Percentiles rank a stretch among this genome's conserved stretches.
phyloP scores from a whole-genome alignment of 2,329 filamentous ascomycete species.

The Blastomyces parvus region DNA sequence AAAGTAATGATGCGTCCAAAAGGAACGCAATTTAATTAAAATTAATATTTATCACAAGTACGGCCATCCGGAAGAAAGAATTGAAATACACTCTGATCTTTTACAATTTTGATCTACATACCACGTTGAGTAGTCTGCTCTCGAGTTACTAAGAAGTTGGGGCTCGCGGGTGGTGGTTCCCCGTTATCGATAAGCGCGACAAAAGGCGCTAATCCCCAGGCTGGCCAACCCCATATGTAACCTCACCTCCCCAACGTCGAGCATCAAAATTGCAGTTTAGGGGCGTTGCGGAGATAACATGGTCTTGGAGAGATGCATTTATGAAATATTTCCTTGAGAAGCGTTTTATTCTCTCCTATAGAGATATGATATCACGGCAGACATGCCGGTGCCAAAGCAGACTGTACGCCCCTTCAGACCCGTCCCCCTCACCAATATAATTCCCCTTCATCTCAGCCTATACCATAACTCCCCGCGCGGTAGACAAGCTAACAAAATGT shows the following conservation, averaged over 20 bases:
- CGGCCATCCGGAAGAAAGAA: neutral
- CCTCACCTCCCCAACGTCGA: neutral
- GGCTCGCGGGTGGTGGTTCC: too few species aligned
- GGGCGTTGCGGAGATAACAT: neutral
- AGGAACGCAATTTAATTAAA: neutral
- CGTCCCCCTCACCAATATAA: neutral
- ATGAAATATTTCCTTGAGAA: neutral
- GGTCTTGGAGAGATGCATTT: neutral
- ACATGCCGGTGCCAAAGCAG: slow-evolving; percentile 18
- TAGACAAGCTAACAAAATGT: neutral
- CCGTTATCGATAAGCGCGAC: too few species aligned
- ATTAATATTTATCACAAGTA: neutral
- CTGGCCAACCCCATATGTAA: too few species aligned
- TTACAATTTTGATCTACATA: neutral
- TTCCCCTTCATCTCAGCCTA: neutral
- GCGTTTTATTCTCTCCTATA: neutral
- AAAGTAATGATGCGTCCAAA: neutral
- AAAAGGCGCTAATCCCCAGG: too few species aligned
- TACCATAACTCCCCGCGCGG: neutral
- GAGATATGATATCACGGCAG: slow-evolving; percentile 1
- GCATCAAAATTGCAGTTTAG: neutral
- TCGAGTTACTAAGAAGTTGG: too few species aligned
- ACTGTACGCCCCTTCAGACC: slow-evolving; percentile 12
- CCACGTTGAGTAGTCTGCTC: too few species aligned
- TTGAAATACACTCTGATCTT: neutral